These are phyloP conservation scores for Spergularia azorica DNA, from an alignment of 179 eudicot species.

Conservation along the genomic window DNA sequence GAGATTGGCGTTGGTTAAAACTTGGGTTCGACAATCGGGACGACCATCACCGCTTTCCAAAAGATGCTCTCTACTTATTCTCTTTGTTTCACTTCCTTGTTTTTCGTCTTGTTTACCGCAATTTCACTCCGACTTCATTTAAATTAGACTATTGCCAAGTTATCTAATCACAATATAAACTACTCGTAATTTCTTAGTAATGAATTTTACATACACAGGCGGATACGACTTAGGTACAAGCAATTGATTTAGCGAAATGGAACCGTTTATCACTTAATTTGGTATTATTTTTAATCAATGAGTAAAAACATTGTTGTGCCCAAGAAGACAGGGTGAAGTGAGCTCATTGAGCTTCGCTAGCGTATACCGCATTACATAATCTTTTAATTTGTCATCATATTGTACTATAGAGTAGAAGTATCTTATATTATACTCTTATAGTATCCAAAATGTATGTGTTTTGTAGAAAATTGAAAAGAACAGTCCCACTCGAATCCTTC, in stretches of 20 bases:
- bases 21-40: constrained; percentile 46
- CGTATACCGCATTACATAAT: constrained; percentile 20
- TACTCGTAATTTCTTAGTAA: too few species aligned
- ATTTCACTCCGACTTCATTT: neutral
- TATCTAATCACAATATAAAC: too few species aligned
- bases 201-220: too few species aligned
- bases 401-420: too few species aligned
- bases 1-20: constrained; percentile 54
- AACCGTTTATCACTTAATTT: too few species aligned
- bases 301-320: constrained; percentile 27
- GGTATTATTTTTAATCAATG: too few species aligned
- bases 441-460: neutral
- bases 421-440: neutral
- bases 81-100: constrained; percentile 23
- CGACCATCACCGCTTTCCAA: constrained; percentile 61
- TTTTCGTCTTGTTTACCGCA: neutral
- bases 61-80: constrained; percentile 54
- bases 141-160: neutral
- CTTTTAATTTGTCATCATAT: neutral
- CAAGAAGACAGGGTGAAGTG: constrained; percentile 28
- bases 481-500: constrained; percentile 21
- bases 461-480: constrained; percentile 3
- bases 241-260: too few species aligned
- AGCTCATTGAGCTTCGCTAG: constrained; percentile 13
- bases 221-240: too few species aligned